These are phyloP conservation scores for Sanghuangporus weigelae DNA, from an alignment of 1,284 basidiomycete genomes.

Conservation along the genomic window DNA sequence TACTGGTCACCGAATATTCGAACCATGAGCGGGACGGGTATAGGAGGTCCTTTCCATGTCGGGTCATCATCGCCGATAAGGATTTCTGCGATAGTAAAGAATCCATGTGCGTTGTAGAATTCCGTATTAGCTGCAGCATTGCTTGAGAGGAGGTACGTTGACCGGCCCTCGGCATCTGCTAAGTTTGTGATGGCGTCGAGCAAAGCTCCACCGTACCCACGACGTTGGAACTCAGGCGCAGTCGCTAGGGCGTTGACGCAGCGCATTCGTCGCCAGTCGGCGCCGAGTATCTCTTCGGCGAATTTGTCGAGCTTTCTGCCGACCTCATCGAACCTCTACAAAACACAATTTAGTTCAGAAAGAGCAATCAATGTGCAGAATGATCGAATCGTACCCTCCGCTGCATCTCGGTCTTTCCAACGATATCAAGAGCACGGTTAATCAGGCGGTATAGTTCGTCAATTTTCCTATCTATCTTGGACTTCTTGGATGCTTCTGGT, in stretches of 20 bases:
- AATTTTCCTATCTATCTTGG: not conserved
- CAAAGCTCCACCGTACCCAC: conserved; percentile 18
- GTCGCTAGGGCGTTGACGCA: conserved; percentile 15
- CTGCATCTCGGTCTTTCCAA: conserved; percentile 10
- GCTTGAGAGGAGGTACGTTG: conserved; percentile 21
- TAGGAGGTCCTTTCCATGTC: conserved; percentile 19
- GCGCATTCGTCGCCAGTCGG: conserved; percentile 10
- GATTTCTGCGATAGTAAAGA: conserved; percentile 18
- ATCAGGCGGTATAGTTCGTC: conserved; percentile 1
- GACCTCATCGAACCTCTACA: conserved; percentile 8
- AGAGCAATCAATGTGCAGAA: not conserved
- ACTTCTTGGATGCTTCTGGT: not conserved
- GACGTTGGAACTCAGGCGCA: conserved; percentile 13
- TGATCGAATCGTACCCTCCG: conserved; percentile 6
- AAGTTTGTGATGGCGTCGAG: conserved; percentile 12
- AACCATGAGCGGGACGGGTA: conserved; percentile 16
- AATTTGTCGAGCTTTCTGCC: not conserved
- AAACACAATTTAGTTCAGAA: not conserved
- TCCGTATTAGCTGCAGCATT: conserved; percentile 19
- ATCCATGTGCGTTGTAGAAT: conserved; percentile 24
- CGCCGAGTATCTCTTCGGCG: conserved; percentile 1
- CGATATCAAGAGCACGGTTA: not conserved
- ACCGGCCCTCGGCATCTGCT: conserved; percentile 21
- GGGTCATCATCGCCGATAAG: conserved; percentile 21
- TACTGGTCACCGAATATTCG: conserved; percentile 11